These are phyloP conservation scores for Artemisia tridentata DNA, from an alignment of 129 eudicot genomes.

Conservation along the genomic window DNA sequence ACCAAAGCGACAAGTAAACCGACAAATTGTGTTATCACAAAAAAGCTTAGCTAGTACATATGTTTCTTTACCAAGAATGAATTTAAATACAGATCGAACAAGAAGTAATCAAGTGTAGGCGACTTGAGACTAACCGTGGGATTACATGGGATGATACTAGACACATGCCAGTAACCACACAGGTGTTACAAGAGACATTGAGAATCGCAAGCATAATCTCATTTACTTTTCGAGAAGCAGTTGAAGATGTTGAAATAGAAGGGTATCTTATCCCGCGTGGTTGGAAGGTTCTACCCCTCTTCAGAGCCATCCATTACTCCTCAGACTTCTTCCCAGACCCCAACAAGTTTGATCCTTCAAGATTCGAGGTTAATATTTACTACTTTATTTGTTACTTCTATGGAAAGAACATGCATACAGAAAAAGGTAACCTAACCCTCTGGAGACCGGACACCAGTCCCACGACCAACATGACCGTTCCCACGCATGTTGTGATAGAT, in stretches of 20 bases:
- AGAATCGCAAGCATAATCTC: constrained; percentile 73
- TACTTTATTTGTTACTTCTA: too few relatives aligned
- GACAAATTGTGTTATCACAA: neutral
- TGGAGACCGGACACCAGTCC: too few relatives aligned
- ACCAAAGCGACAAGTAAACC: neutral
- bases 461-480: too few relatives aligned
- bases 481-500: too few relatives aligned
- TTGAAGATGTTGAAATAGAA: constrained; percentile 81
- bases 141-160: constrained; percentile 81
- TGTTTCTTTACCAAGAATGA: neutral
- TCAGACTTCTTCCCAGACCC: constrained; percentile 72
- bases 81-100: constrained; percentile 59
- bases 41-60: neutral
- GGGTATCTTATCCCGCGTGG: constrained; percentile 82
- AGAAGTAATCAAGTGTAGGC: constrained; percentile 45
- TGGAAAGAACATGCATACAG: too few relatives aligned
- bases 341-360: constrained; percentile 75
- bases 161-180: constrained; percentile 55
- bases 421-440: too few relatives aligned
- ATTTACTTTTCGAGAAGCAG: constrained; percentile 82
- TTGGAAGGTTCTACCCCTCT: constrained; percentile 96
- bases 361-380: constrained; percentile 61
- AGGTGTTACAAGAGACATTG: constrained; percentile 80
- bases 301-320: constrained; percentile 72
- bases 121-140: constrained; percentile 36